Base-by-base conservation (phyloP, 331 rosid species). In the Dryas integrifolia region DNA sequence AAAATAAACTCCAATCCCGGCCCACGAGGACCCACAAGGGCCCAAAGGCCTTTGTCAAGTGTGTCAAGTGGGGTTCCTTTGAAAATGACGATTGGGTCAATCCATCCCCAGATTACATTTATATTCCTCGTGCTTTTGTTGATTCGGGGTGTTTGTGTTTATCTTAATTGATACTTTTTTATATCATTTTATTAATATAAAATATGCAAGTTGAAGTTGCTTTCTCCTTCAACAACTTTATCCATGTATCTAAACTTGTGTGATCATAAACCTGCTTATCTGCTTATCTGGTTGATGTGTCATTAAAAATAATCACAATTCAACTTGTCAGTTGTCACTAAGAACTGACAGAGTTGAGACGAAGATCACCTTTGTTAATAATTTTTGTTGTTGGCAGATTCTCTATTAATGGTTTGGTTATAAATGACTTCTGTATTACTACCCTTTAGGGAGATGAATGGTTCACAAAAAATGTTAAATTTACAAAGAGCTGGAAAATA, bases 171-270 rank as follows among this genome's bases (percentile, higher is more conserved):
- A 26, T 26, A n/a, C 58, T 52, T n/a, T 52, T 52, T 8, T 21
- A 57, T 57, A 57, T 50, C 15, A 6, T 14, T 5, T 50, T 14
- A 3, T 0, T 50, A 0, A 50, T 11, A 2, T 11, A 5, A 12
- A 11, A 18, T 10, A 7, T 65, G 43, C 70, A 65, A 65, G 55
- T 49, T 24, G 44, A 24, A 12, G 56, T 47, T 40, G 43, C 35
- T 41, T 18, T 55, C 64, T n/a, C 41, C 64, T 44, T 70, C 43
- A 21, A 26, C 43, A 70, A 4, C 55, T 21, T 70, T 56, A 56
- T 41, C 74, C 10, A 12, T 12, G 18, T 45, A 21, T 65, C 39
- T 5, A 5, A 50, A 43, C 3, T 16, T 43, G 39, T 45, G 38
- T 16, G 12, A 16, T 5, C 30, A 5, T 12, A 5, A 12, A 12